These are phyloP conservation scores for Cymbidium sinense DNA, from an alignment of 106 monocot species.

Conservation along the genomic window DNA sequence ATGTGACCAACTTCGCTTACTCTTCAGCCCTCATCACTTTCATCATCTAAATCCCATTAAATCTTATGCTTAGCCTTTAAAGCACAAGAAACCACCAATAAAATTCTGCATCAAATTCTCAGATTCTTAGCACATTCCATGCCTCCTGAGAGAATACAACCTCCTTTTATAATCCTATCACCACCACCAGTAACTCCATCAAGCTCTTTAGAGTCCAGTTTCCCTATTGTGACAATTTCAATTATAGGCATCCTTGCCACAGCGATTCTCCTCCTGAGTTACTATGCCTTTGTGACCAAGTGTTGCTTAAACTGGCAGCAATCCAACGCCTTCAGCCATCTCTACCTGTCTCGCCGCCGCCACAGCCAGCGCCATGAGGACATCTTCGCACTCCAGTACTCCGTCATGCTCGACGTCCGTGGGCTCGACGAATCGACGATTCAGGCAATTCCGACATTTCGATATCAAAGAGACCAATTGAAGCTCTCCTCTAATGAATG, in stretches of 20 bases:
- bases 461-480: background rate
- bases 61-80: background rate
- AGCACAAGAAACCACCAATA: no score
- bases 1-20: background rate
- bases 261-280: constrained; percentile 10
- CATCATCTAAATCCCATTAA: background rate
- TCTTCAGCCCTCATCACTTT: background rate
- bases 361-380: background rate
- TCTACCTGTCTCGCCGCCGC: constrained; percentile 1
- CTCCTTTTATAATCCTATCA: background rate
- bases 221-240: constrained; percentile 9
- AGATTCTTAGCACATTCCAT: background rate
- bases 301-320: constrained; percentile 17
- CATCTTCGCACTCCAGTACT: background rate
- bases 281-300: constrained; percentile 22
- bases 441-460: constrained; percentile 30
- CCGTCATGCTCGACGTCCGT: background rate
- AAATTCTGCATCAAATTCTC: no score
- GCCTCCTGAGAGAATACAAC: background rate
- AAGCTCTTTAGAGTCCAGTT: background rate
- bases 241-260: constrained; percentile 16
- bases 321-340: background rate
- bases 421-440: constrained; percentile 26
- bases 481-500: constrained; percentile 12
- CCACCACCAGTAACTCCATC: background rate